phyloP scores from a whole-genome alignment of 495 filamentous ascomycete genomes.

The Acidomyces sp. region DNA sequence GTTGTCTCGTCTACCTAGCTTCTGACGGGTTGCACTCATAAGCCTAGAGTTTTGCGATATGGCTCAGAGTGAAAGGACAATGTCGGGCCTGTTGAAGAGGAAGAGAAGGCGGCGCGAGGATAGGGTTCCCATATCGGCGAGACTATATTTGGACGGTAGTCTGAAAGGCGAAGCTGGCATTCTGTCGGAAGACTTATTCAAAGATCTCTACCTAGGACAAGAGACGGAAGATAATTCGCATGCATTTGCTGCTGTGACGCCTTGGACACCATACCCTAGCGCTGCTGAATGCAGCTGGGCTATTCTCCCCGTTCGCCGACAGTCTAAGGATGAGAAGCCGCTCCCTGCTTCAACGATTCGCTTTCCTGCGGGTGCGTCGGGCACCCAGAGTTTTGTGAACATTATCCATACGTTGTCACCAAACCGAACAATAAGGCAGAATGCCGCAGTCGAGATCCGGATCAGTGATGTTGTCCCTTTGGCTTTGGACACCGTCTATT shows the following conservation, averaged over 20 bases:
- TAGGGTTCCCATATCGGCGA: slow-evolving; percentile 44
- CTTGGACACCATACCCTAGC: slow-evolving; percentile 52
- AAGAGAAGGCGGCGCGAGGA: slow-evolving; percentile 40
- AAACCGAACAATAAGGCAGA: slow-evolving; percentile 42
- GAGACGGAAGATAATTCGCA: slow-evolving; percentile 3
- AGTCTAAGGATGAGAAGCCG: slow-evolving; percentile 29
- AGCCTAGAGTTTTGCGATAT: too few species aligned
- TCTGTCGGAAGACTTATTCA: slow-evolving; percentile 72
- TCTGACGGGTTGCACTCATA: too few species aligned
- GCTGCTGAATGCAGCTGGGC: slow-evolving; percentile 62
- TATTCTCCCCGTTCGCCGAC: slow-evolving; percentile 58
- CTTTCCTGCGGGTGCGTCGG: slow-evolving; percentile 67
- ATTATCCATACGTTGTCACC: slow-evolving; percentile 45
- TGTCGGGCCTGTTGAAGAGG: slow-evolving; percentile 23
- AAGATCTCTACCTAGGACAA: slow-evolving; percentile 59
- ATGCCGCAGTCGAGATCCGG: slow-evolving; percentile 54
- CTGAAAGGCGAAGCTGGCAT: slow-evolving; percentile 79
- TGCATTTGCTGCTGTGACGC: slow-evolving; percentile 62
- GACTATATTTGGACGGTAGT: slow-evolving; percentile 64
- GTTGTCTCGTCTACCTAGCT: too few species aligned
- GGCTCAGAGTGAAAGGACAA: too few species aligned
- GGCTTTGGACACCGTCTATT: slow-evolving; percentile 67
- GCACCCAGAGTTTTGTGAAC: slow-evolving; percentile 61
- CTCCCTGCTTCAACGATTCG: slow-evolving; percentile 62
- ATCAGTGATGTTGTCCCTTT: slow-evolving; percentile 70